phyloP scores from a whole-genome alignment of 176 grass and related monocot species.

The Juncus effusus region DNA sequence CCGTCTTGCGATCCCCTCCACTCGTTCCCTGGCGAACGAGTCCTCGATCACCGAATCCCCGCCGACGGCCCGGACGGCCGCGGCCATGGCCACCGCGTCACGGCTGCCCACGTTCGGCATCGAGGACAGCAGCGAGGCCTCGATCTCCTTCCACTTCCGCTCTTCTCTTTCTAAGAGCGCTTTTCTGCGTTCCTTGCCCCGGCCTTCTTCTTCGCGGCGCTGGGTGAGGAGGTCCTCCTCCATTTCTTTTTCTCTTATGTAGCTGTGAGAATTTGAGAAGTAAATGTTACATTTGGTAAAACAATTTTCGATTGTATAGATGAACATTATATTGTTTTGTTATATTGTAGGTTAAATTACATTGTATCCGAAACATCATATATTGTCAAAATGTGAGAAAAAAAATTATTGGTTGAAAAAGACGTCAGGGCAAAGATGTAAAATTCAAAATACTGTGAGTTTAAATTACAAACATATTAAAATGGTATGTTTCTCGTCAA shows the following conservation, averaged over 20 bases:
- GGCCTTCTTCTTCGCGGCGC: constrained; percentile 96
- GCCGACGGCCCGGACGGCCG: constrained; percentile 91
- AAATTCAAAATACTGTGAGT: no score
- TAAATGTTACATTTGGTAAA: no score
- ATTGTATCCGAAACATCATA: background rate
- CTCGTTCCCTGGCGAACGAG: constrained; percentile 92
- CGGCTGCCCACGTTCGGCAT: constrained; percentile 94
- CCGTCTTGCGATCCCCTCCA: constrained; percentile 73
- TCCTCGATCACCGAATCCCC: constrained; percentile 88
- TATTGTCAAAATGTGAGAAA: constrained; percentile 2
- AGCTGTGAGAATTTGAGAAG: constrained; percentile 34
- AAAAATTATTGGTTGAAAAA: no score
- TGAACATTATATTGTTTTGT: no score
- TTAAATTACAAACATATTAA: no score
- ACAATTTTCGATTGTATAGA: no score
- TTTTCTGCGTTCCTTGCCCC: constrained; percentile 94
- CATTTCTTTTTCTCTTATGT: constrained; percentile 99
- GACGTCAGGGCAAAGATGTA: no score
- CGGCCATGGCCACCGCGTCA: constrained; percentile 98
- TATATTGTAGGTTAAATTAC: no score
- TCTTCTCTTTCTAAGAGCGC: constrained; percentile 92
- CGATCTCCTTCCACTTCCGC: constrained; percentile 98
- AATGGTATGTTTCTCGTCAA: no score
- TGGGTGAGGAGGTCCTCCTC: constrained; percentile 98
- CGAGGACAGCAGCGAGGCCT: constrained; percentile 82